A percentile compares a stretch with the other conserved stretches of the same genome.
phyloP scores from a whole-genome alignment of 2,329 filamentous ascomycete species.

The Metarhizium rileyi region DNA sequence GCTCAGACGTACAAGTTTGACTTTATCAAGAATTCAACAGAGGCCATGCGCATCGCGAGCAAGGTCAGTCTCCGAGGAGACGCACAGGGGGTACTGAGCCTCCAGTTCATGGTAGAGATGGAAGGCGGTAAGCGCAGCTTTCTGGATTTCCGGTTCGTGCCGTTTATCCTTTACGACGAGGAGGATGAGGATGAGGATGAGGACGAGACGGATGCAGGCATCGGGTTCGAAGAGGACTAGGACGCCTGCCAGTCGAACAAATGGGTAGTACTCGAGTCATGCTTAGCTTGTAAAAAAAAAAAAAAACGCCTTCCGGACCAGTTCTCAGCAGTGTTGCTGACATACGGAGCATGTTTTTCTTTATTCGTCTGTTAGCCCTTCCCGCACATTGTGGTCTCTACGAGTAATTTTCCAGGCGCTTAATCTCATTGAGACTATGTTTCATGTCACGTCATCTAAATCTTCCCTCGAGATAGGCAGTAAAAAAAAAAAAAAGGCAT shows the following conservation, averaged over 20 bases:
- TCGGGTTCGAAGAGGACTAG: constrained; percentile 7
- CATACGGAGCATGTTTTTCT: no score
- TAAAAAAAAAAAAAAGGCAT: no score
- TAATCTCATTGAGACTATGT: no score
- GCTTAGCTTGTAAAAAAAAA: no score
- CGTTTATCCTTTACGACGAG: constrained; percentile 53
- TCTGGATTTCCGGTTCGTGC: constrained; percentile 75
- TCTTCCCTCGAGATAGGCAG: no score
- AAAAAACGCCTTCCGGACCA: no score
- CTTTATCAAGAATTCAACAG: constrained; percentile 71
- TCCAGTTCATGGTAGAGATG: constrained; percentile 94
- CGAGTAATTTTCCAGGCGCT: no score
- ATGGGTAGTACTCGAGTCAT: background rate
- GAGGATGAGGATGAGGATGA: constrained; percentile 25
- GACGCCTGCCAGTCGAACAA: background rate
- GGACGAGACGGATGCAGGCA: constrained; percentile 4
- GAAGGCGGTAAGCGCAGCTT: constrained; percentile 62
- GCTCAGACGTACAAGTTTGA: constrained; percentile 77
- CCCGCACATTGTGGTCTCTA: no score
- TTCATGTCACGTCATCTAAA: no score
- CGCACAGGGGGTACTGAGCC: constrained; percentile 76
- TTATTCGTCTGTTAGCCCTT: no score
- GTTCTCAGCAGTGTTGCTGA: no score
- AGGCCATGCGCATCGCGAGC: constrained; percentile 86
- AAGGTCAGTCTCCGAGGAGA: constrained; percentile 91